Evolutionary conservation across 192 early-diverging fungal species (phyloP), one percentile per base, ranked within the genome.

Genomic region (Coemansia sp.): DNA sequence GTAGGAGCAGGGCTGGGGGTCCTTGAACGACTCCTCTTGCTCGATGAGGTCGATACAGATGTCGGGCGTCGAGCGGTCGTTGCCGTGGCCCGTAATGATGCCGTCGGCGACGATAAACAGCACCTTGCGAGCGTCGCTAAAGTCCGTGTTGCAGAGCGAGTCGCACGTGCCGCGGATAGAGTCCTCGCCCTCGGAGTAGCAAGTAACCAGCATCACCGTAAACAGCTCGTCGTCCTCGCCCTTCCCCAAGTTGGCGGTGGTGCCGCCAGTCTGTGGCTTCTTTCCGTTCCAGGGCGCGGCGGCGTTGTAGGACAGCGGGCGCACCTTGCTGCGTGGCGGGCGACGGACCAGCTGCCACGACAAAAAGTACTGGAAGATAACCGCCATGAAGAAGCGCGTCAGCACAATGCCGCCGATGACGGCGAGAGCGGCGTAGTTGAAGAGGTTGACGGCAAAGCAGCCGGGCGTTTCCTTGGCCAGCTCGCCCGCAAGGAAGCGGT

Each of bases 111-210:
- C 88, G 35, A 99, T 90, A 74, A 99, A 98, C 41, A 99, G 68
- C 40, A 99, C 85, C 79, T 98, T 99, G 77, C 96, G 91, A 84
- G 95, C 95, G 84, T 99, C 97, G 63, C 97, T 96, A 70, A 98
- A 99, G 45, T 92, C 86, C 27, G 96, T 85, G 27, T 79, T 83
- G 2, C 95, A 91, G 20, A 99, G 83, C 20, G 98, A 99, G 73
- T 99, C 89, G 43, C 98, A 84, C 2, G 98, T 99, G 63, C 92
- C 90, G 36, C 89, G 83, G 40, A 99, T 84, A 1, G 98, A 98
- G 24, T 90, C 92, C 68, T 99, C 98, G 63, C 93, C 93, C 76
- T 99, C 98, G 8, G 96, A 98, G 82, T 99, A 99, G 84, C 96
- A 98, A 11, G 96, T 79, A 36, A 91, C 92, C 40, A 97, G 77